Evolutionary conservation across 2,329 filamentous ascomycete genomes (phyloP).

Genomic region (Talaromyces sp.): DNA sequence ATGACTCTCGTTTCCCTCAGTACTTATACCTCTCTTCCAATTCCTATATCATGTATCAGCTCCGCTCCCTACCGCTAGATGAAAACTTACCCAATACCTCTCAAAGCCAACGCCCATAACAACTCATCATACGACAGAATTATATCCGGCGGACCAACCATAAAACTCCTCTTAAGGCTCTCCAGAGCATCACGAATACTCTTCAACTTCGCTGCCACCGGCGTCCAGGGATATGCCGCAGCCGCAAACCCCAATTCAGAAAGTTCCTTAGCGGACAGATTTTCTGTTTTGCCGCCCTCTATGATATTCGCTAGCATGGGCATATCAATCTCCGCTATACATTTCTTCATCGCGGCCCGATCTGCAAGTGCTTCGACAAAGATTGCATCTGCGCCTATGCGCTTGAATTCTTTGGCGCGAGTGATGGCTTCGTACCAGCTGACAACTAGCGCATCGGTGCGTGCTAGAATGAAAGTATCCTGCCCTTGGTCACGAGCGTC

Average conservation of each 20-base stretch:
- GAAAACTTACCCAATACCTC: slow-evolving; percentile 41
- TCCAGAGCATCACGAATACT: slow-evolving; percentile 30
- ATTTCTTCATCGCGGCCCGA: slow-evolving; percentile 37
- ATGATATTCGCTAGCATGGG: slow-evolving; percentile 48
- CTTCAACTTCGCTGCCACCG: slow-evolving; percentile 19
- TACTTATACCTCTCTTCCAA: slow-evolving; percentile 14
- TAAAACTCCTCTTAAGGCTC: slow-evolving; percentile 45
- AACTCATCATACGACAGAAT: slow-evolving; percentile 48
- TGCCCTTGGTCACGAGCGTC: slow-evolving; percentile 29
- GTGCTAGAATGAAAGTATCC: slow-evolving; percentile 36
- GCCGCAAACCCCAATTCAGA: slow-evolving; percentile 39
- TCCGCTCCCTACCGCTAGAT: too few relatives aligned
- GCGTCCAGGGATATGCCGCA: slow-evolving; percentile 19
- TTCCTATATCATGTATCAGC: slow-evolving; percentile 9
- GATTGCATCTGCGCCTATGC: slow-evolving; percentile 43
- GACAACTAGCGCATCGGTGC: slow-evolving; percentile 30
- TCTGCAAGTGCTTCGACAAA: slow-evolving; percentile 45
- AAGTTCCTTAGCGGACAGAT: slow-evolving; percentile 39
- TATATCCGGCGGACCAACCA: slow-evolving; percentile 43
- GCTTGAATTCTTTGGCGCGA: slow-evolving; percentile 41
- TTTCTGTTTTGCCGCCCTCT: slow-evolving; percentile 45
- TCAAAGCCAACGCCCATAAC: slow-evolving; percentile 50
- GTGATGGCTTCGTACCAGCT: slow-evolving; percentile 41
- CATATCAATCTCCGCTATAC: slow-evolving; percentile 38
- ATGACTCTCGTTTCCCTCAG: neutral